Conservation (phyloP, 2,329 filamentous ascomycete genomes). For the Cadophora gregata region DNA sequence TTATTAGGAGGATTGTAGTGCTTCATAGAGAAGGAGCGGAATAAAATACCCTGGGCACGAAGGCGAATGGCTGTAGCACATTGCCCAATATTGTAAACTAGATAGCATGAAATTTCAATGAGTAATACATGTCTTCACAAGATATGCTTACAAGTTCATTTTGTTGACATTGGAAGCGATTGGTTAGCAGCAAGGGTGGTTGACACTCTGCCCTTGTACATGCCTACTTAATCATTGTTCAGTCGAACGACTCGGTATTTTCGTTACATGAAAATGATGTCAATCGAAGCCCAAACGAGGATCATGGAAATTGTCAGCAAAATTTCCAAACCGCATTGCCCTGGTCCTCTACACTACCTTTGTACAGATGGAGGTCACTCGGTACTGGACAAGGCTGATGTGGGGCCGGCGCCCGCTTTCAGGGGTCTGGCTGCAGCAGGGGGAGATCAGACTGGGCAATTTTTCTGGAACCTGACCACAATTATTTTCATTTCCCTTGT, state of each 20-base stretch:
- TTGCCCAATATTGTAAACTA: neutral
- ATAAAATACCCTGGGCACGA: neutral
- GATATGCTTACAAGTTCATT: neutral
- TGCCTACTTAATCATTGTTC: too few relatives aligned
- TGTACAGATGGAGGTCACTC: too few relatives aligned
- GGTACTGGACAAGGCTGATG: neutral
- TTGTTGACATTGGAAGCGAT: too few relatives aligned
- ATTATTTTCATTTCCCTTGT: conserved; percentile 9
- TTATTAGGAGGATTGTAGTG: neutral
- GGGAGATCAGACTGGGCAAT: conserved; percentile 6
- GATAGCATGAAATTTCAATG: neutral
- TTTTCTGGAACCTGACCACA: conserved; percentile 2
- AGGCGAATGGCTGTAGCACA: neutral
- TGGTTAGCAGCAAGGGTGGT: too few relatives aligned
- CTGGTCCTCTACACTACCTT: too few relatives aligned
- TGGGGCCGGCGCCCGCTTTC: conserved; percentile 1
- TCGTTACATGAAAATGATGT: too few relatives aligned
- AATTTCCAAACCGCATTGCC: too few relatives aligned
- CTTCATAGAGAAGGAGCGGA: neutral
- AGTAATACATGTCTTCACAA: neutral
- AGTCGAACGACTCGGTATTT: too few relatives aligned
- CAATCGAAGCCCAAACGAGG: too few relatives aligned
- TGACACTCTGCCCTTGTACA: too few relatives aligned
- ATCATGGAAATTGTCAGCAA: too few relatives aligned
- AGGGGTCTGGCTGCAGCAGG: conserved; percentile 1